A percentile compares a stretch with the other conserved stretches of the same genome.
Evolutionary conservation across 257 asterid species (phyloP).

Genomic region (Gardenia jasminoides): DNA sequence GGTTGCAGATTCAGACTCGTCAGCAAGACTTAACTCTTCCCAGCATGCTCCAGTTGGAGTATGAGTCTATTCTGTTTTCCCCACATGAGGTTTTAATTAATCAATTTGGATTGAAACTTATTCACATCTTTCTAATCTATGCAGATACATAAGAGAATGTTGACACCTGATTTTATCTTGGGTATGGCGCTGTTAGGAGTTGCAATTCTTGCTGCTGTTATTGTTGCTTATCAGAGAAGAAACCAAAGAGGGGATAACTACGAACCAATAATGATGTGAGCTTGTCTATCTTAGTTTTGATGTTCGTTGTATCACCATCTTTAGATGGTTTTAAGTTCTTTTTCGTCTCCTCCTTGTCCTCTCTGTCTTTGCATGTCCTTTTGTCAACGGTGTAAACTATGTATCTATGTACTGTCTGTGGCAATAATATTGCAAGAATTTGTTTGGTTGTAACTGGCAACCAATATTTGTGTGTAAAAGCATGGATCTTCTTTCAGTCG

Average conservation of each 20-base stretch:
- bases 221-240: slow-evolving; percentile 18
- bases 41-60: slow-evolving; percentile 36
- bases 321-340: background rate
- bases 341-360: background rate
- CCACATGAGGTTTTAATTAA: background rate
- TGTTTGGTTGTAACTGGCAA: background rate
- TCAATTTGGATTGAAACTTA: background rate
- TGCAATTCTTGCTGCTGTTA: slow-evolving; percentile 21
- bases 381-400: background rate
- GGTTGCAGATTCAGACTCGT: slow-evolving; percentile 55
- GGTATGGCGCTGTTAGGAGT: slow-evolving; percentile 38
- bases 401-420: background rate
- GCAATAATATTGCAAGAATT: background rate
- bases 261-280: slow-evolving; percentile 33
- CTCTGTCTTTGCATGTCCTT: background rate
- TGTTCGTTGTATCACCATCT: background rate
- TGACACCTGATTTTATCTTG: slow-evolving; percentile 22
- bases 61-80: slow-evolving; percentile 14
- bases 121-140: background rate
- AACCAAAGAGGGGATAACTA: slow-evolving; percentile 38
- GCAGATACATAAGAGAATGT: slow-evolving; percentile 36
- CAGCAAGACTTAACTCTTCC: slow-evolving; percentile 21
- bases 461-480: background rate
- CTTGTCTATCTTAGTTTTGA: background rate
- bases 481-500: background rate